Evolutionary conservation across 805 yeast genomes (phyloP).

Genomic region (Starmerella cellae): DNA sequence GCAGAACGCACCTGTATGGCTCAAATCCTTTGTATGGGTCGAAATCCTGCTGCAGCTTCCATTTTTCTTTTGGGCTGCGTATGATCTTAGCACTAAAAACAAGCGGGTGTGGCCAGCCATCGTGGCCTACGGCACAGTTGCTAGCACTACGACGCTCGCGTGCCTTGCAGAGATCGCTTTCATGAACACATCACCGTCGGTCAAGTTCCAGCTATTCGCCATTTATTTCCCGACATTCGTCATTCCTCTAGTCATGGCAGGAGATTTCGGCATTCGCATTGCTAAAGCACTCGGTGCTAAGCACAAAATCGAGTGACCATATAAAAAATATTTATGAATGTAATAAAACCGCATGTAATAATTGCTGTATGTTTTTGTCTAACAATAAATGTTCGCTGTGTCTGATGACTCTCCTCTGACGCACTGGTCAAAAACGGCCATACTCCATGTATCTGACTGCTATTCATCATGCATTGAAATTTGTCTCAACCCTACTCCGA

Average conservation of each 20-base stretch:
- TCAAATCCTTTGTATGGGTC: conserved; percentile 51
- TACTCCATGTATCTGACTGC: too few relatives aligned
- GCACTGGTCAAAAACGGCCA: too few relatives aligned
- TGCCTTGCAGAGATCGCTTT: conserved; percentile 36
- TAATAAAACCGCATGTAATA: too few relatives aligned
- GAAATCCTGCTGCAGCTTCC: conserved; percentile 75
- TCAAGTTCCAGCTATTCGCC: conserved; percentile 36
- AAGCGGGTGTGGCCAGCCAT: conserved; percentile 32
- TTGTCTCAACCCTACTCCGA: not conserved
- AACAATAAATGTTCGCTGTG: not conserved
- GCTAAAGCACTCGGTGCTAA: conserved; percentile 1
- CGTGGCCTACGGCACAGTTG: conserved; percentile 67
- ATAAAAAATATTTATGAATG: too few relatives aligned
- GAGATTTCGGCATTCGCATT: conserved; percentile 30
- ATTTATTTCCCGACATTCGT: conserved; percentile 61
- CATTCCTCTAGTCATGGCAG: conserved; percentile 45
- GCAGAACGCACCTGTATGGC: conserved; percentile 53
- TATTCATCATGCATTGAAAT: too few relatives aligned
- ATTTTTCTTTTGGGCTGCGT: conserved; percentile 41
- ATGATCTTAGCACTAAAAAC: conserved; percentile 27
- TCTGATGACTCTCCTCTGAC: too few relatives aligned
- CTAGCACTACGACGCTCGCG: conserved; percentile 61
- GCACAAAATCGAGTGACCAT: conserved; percentile 1
- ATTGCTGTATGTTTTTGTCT: too few relatives aligned
- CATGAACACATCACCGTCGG: conserved; percentile 28